Conservation (phyloP, 768 basidiomycete genomes). For the Mycena epipterygia region DNA sequence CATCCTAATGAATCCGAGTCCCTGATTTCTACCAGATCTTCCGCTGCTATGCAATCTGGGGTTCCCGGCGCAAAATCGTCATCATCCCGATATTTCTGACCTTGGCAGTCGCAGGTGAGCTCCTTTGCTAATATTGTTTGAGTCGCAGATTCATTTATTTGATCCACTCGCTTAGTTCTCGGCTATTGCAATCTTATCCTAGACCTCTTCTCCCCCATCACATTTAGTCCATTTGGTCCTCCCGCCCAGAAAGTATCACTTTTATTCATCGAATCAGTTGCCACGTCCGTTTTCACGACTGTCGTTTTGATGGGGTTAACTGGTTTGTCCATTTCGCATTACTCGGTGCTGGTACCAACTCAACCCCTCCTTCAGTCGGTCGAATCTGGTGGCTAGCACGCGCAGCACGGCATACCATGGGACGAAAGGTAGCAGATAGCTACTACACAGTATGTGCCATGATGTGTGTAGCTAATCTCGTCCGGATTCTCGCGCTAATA, state of each 20-base stretch:
- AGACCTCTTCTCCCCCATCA: too few species aligned
- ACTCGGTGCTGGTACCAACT: too few species aligned
- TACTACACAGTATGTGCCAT: conserved; percentile 8
- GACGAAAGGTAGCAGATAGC: not conserved
- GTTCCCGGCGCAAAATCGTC: not conserved
- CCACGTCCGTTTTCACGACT: conserved; percentile 4
- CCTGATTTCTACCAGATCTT: too few species aligned
- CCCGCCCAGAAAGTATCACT: too few species aligned
- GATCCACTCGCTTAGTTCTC: not conserved
- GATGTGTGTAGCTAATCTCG: not conserved
- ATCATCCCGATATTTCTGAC: not conserved
- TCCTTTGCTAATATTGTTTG: not conserved
- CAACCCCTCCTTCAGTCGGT: not conserved
- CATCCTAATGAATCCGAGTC: too few species aligned
- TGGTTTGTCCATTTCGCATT: not conserved
- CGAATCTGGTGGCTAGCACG: conserved; percentile 8
- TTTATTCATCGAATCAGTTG: too few species aligned
- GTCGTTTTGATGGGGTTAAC: conserved; percentile 8
- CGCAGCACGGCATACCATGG: not conserved
- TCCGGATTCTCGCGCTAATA: not conserved
- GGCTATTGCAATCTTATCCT: not conserved
- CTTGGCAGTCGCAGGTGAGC: not conserved
- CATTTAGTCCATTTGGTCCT: not conserved
- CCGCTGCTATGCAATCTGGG: conserved; percentile 3
- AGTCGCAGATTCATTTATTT: not conserved